Evolutionary conservation across 2,329 filamentous ascomycete genomes (phyloP).

Genomic region (Lachnellula arida): DNA sequence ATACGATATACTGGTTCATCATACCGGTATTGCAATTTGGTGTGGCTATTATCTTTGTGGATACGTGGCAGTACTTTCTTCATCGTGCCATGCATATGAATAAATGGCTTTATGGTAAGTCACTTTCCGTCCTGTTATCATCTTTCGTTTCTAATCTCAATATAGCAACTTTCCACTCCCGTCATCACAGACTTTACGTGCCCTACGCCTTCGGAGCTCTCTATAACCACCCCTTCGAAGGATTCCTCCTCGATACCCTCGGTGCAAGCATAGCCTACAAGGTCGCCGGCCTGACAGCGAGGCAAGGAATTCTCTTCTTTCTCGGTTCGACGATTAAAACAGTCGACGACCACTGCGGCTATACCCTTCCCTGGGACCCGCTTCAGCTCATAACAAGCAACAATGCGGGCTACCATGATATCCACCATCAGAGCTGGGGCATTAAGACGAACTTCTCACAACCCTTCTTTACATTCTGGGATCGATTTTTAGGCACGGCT

Average conservation of each 20-base stretch:
- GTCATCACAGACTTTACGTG: slow-evolving; percentile 94
- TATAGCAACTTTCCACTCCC: slow-evolving; percentile 80
- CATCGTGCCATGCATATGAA: slow-evolving; percentile 97
- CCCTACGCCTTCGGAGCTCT: slow-evolving; percentile 95
- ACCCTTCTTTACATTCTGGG: slow-evolving; percentile 96
- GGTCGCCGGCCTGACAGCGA: slow-evolving; percentile 71
- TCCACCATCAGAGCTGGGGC: slow-evolving; percentile 98
- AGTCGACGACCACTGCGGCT: slow-evolving; percentile 95
- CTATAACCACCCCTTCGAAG: slow-evolving; percentile 95
- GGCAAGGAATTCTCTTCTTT: slow-evolving; percentile 88
- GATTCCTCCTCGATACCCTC: slow-evolving; percentile 86
- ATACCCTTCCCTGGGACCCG: slow-evolving; percentile 91
- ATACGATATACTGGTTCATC: slow-evolving; percentile 71
- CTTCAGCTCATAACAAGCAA: slow-evolving; percentile 89
- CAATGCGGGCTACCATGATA: slow-evolving; percentile 94
- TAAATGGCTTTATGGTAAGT: slow-evolving; percentile 91
- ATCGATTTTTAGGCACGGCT: slow-evolving; percentile 68
- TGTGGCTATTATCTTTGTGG: slow-evolving; percentile 70
- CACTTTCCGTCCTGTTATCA: neutral
- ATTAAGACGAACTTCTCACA: slow-evolving; percentile 95
- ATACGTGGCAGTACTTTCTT: slow-evolving; percentile 98
- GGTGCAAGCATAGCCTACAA: slow-evolving; percentile 84
- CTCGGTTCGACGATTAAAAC: slow-evolving; percentile 89
- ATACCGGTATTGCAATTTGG: slow-evolving; percentile 76
- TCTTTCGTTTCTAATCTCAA: slow-evolving; percentile 23